Evolutionary conservation across 345 rosid genomes (phyloP), one percentile per base, ranked within the genome.

Genomic region (Pugionium dolabratum): DNA sequence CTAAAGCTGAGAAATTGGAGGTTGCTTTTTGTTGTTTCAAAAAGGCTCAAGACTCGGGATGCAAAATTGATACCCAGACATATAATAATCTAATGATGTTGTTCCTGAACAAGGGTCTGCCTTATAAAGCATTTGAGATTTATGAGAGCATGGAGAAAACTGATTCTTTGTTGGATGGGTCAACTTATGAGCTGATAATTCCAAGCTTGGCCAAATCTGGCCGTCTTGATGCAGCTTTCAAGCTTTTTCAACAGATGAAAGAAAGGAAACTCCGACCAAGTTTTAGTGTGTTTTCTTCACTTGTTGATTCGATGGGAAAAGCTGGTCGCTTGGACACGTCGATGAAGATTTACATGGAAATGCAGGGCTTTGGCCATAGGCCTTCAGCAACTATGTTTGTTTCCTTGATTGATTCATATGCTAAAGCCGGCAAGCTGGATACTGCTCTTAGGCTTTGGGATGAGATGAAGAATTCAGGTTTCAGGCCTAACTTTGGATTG

Each of bases 271-370:
- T 85, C 2, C 77, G 77, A 2, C 99, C 95, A 42, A 87, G 86
- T 70, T 79, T 78, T 77, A 43, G 61, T 41, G 64, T 89, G 42
- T 91, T 91, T 70, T 77, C 95, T 32, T 82, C 96, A 0, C 93
- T 95, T 64, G 91, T 91, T 78, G 96, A 95, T 81, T 91, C 99
- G 0, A 77, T 91, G 90, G 97, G 96, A n/a, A 95, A 91, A 79
- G 96, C 99, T 52, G 95, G 99, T 59, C 82, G 99, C 52, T 69
- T 95, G 40, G 99, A 91, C 33, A 78, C 95, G n/a, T 87, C 95
- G 9, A 85, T 88, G 95, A 91, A 89, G 77, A 48, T 95, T 61
- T 95, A 82, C 78, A 79, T 73, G 88, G 97, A 95, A 71, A 83
- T 91, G 91, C 87, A 81, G 78, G 89, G 85, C 9, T 82, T 62